phyloP scores from a whole-genome alignment of 805 yeast genomes.

The Wickerhamiella dianesei region DNA sequence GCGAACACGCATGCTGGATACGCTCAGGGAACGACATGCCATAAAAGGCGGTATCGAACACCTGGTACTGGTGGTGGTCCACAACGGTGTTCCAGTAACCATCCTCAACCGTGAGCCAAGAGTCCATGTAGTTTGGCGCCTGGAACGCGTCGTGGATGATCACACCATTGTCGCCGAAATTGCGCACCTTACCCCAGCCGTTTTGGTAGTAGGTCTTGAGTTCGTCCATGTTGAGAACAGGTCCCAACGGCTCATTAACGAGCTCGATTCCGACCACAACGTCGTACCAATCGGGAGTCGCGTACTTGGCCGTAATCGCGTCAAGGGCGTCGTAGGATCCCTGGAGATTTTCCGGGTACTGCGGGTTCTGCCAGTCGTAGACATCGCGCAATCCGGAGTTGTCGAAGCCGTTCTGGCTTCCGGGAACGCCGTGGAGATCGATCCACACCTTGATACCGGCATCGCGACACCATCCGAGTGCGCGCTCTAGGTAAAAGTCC shows the following conservation, averaged over 20 bases:
- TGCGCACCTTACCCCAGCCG: slow-evolving; percentile 56
- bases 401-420: slow-evolving; percentile 92
- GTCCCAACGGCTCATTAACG: slow-evolving; percentile 81
- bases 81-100: slow-evolving; percentile 55
- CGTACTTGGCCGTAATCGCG: slow-evolving; percentile 49
- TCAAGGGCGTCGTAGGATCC: slow-evolving; percentile 44
- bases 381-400: slow-evolving; percentile 75
- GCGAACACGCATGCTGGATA: slow-evolving; percentile 38
- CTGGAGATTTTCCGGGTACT: slow-evolving; percentile 35
- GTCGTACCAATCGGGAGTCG: slow-evolving; percentile 44
- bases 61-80: slow-evolving; percentile 89
- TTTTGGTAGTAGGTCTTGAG: slow-evolving; percentile 46
- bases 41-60: slow-evolving; percentile 54
- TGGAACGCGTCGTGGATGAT: slow-evolving; percentile 77
- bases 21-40: slow-evolving; percentile 47
- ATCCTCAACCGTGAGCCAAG: slow-evolving; percentile 25
- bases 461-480: slow-evolving; percentile 59
- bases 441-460: slow-evolving; percentile 67
- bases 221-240: slow-evolving; percentile 41
- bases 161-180: slow-evolving; percentile 35
- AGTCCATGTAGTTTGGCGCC: slow-evolving; percentile 48
- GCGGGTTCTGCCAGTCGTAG: slow-evolving; percentile 36
- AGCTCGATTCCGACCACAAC: slow-evolving; percentile 74
- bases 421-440: slow-evolving; percentile 93
- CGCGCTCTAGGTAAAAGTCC: slow-evolving; percentile 53